Conservation (phyloP, 192 early-diverging fungal genomes). For the Lobosporangium transversale region DNA sequence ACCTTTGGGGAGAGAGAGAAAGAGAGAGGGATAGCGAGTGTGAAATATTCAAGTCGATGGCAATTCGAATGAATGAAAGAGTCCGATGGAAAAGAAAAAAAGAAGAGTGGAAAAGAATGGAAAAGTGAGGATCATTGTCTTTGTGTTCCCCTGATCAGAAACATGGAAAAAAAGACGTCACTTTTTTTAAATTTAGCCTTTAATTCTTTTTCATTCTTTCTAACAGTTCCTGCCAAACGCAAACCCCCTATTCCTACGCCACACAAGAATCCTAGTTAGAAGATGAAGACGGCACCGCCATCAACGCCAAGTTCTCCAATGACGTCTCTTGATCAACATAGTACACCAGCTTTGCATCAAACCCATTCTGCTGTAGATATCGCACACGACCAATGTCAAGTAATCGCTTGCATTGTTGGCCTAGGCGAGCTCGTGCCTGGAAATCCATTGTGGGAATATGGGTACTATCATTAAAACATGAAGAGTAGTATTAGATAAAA, state of each 20-base stretch:
- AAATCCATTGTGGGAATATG: conserved; percentile 80
- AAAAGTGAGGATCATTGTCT: conserved; percentile 13
- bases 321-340: conserved; percentile 71
- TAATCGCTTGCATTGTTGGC: conserved; percentile 80
- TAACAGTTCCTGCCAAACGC: too few species aligned
- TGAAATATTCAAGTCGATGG: background rate
- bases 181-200: background rate
- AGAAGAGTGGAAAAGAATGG: conserved; percentile 32
- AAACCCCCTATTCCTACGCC: too few species aligned
- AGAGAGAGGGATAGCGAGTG: background rate
- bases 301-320: conserved; percentile 80
- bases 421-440: conserved; percentile 69
- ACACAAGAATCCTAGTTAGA: too few species aligned
- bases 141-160: conserved; percentile 16
- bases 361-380: conserved; percentile 66
- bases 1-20: background rate
- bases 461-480: conserved; percentile 33
- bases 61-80: background rate
- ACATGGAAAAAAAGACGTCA: conserved; percentile 6
- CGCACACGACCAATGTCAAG: conserved; percentile 76
- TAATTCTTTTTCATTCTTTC: too few species aligned
- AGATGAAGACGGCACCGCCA: conserved; percentile 55
- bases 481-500: background rate
- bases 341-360: conserved; percentile 76
- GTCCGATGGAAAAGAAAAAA: too few species aligned